Conservation (phyloP, 2,329 filamentous ascomycete genomes). For the Curvularia sp. region DNA sequence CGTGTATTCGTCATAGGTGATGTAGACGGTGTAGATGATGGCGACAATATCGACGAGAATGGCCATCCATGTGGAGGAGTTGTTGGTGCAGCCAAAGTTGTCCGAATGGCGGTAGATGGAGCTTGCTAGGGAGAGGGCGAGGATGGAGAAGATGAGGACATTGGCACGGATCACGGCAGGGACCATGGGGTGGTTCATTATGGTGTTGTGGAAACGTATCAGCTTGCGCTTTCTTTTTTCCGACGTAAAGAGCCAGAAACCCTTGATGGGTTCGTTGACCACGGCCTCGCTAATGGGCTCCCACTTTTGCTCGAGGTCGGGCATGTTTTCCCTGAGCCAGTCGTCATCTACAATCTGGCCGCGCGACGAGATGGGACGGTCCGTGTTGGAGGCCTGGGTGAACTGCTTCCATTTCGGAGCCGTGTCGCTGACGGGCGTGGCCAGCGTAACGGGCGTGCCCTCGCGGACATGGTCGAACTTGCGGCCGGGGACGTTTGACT, state of each 20-base stretch:
- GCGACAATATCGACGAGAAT: conserved; percentile 88
- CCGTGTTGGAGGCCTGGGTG: conserved; percentile 41
- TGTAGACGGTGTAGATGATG: conserved; percentile 88
- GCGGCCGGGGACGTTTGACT: conserved; percentile 48
- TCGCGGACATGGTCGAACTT: conserved; percentile 51
- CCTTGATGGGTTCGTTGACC: conserved; percentile 55
- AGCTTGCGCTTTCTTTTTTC: conserved; percentile 60
- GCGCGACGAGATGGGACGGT: conserved; percentile 37
- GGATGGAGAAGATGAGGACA: conserved; percentile 78
- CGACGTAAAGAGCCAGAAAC: conserved; percentile 57
- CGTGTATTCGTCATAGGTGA: conserved; percentile 96
- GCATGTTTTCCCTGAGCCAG: conserved; percentile 59
- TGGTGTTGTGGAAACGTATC: conserved; percentile 69
- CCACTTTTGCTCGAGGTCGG: conserved; percentile 59
- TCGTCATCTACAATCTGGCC: conserved; percentile 50
- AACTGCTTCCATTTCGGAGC: conserved; percentile 52
- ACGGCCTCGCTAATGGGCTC: conserved; percentile 62
- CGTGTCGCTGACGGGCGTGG: conserved; percentile 42
- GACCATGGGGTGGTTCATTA: conserved; percentile 83
- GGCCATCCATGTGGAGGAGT: conserved; percentile 80
- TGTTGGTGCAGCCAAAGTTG: conserved; percentile 50
- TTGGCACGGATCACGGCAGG: conserved; percentile 82
- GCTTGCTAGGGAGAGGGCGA: conserved; percentile 79
- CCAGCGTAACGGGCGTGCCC: conserved; percentile 47
- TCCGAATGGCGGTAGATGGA: conserved; percentile 68